Evolutionary conservation across 2,329 filamentous ascomycete species (phyloP).

Genomic region (Pseudogymnoascus sp.): DNA sequence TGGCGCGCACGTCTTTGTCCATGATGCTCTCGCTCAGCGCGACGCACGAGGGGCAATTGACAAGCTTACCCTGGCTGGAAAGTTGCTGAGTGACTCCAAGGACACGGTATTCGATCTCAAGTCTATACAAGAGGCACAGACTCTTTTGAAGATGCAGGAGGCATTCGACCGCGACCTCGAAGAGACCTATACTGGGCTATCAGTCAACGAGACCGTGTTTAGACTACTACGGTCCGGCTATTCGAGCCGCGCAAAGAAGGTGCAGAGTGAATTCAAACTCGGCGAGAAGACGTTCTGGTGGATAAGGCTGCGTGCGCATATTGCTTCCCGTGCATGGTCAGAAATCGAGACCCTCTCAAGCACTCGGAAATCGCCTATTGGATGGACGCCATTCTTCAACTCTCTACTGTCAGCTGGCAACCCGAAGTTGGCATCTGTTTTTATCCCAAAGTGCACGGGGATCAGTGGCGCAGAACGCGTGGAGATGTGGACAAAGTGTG

Average conservation of each 20-base stretch:
- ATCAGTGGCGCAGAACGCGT: constrained; percentile 56
- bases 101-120: constrained; percentile 69
- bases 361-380: constrained; percentile 78
- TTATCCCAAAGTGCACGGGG: constrained; percentile 79
- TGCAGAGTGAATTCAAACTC: constrained; percentile 88
- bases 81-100: constrained; percentile 75
- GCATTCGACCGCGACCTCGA: constrained; percentile 76
- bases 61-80: constrained; percentile 80
- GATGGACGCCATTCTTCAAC: constrained; percentile 97
- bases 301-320: constrained; percentile 75
- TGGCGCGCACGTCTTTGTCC: constrained; percentile 78
- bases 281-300: constrained; percentile 87
- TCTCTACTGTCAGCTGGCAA: constrained; percentile 84
- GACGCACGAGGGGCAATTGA: constrained; percentile 65
- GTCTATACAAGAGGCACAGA: constrained; percentile 70
- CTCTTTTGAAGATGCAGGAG: constrained; percentile 79
- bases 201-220: constrained; percentile 86
- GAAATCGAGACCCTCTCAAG: constrained; percentile 82
- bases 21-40: constrained; percentile 70
- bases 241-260: constrained; percentile 74
- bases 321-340: constrained; percentile 83
- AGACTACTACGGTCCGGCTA: constrained; percentile 78
- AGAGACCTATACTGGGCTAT: constrained; percentile 70
- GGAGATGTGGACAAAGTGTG: constrained; percentile 95
- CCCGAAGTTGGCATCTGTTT: constrained; percentile 71